Base-by-base conservation (phyloP, 108 stramenopile genomes). In the Conticribra weissflogii region DNA sequence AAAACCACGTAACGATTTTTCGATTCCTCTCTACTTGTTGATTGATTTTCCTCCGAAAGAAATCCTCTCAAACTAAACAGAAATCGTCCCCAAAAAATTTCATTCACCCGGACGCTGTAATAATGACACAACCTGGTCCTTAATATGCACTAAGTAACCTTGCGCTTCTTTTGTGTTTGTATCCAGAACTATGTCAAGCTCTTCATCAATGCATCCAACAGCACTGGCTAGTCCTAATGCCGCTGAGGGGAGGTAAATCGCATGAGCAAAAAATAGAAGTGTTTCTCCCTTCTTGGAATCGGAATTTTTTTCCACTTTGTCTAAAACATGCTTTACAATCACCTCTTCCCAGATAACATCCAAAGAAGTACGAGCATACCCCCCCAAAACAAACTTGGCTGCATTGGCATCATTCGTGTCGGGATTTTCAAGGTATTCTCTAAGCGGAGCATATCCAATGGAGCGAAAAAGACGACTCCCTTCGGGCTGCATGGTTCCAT, bases 371-470 rank as follows among this genome's bases (percentile, higher is more conserved):
- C 63, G 36, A 5, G 79, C 76, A 60, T 85, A 85, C n/a, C 8
- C 21, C 23, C 84, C 84, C 30, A 85, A 50, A 14, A 82, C 78
- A 17, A 22, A 25, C 19, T 27, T 36, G 28, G 81, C 66, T 12
- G 46, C 63, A n/a, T 54, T 33, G 1, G 72, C 51, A 32, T 68
- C 71, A 12, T 79, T 32, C 41, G 71, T 45, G 49, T 76, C 56
- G 12, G 25, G 31, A 48, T 80, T 70, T 8, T 66, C 71, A 24
- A 81, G n/a, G 45, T 85, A 85, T 18, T 57, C 44, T 7, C 57
- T 45, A 2, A 85, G 32, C n/a, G 84, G 81, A 22, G 84, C 84
- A 54, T 85, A 85, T 19, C 84, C 81, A 57, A 80, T 63, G 52
- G 79, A 70, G 47, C 27, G 33, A 60, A 85, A 85, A 2, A 85